Base-by-base conservation (phyloP, 805 yeast species). In the Saccharomycopsis fibuligera region DNA sequence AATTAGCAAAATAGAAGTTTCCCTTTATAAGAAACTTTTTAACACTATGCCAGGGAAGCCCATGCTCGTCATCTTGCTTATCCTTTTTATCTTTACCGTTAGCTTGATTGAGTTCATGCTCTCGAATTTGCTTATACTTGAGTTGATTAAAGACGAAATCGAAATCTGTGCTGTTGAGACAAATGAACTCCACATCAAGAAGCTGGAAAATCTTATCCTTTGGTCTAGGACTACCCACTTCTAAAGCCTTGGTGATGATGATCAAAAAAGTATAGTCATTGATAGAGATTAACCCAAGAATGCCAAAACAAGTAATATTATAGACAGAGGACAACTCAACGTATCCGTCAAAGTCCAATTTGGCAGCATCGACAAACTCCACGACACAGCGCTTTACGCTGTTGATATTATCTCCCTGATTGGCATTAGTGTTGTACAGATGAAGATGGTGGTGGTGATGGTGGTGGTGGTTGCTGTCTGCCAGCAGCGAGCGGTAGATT, bases 1-100 rank as follows among this genome's bases (percentile, higher is more conserved):
- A 90, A 25, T 86, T 80, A 23, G 96, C 86, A 66, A 81, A 93
- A 65, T 86, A 90, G 62, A 91, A 93, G 1, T 90, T 79, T 2
- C 97, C 97, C 60, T 83, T 85, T 29, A 80, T 70, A 43, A 91
- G 70, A 37, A 91, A 69, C 62, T 85, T 89, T 53, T 82, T 76
- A 35, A 90, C 62, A 43, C 80, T 83, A 17, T 75, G 75, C 59
- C 97, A 89, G 0, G 98, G 98, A 61, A 89, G 96, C 50, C 76
- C 82, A 39, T 58, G 56, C 3, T 66, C 61, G 24, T 62, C 60
- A 44, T 61, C 66, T n/a, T n/a, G n/a, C n/a, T 64, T 65, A 31
- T 56, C 54, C 41, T 53, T 39, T n/a, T 53, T 54, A 29, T 57
- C 56, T 9, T 35, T 22, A 23, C 35, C 30, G 17, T 60, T 53